A percentile compares a stretch with the other conserved stretches of the same genome.
Evolutionary conservation across 1,139 yeast species (phyloP).

Genomic region (Candida gigantensis): DNA sequence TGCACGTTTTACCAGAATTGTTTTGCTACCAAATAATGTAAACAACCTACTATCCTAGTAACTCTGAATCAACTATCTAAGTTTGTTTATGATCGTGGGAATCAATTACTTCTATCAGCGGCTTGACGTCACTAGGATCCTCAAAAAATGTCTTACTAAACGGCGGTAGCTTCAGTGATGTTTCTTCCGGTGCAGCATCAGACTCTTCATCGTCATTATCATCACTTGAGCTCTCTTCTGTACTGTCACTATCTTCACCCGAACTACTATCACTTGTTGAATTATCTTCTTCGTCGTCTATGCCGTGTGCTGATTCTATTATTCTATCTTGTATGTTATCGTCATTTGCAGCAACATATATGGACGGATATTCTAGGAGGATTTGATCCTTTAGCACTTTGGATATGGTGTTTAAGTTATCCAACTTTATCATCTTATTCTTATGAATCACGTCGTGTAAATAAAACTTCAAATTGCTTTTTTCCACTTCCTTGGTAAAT

Average conservation of each 20-base stretch:
- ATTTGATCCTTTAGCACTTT: conserved; percentile 54
- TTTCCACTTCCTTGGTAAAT: conserved; percentile 17
- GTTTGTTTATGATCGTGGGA: neutral
- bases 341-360: conserved; percentile 42
- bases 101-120: conserved; percentile 5
- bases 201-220: conserved; percentile 12
- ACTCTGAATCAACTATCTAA: too few relatives aligned
- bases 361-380: conserved; percentile 78
- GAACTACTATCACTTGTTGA: conserved; percentile 15
- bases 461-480: conserved; percentile 29
- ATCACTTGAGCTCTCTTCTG: conserved; percentile 8
- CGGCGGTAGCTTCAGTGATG: conserved; percentile 20
- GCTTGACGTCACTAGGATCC: neutral
- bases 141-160: conserved; percentile 1
- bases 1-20: too few relatives aligned
- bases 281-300: conserved; percentile 9
- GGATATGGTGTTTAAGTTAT: conserved; percentile 27
- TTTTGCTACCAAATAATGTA: too few relatives aligned
- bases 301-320: too few relatives aligned
- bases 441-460: conserved; percentile 33
- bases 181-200: conserved; percentile 21
- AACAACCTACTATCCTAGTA: too few relatives aligned
- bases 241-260: conserved; percentile 10
- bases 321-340: conserved; percentile 17
- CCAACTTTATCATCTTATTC: conserved; percentile 26